These are phyloP conservation scores for Podospora fimiseda DNA, from an alignment of 495 filamentous ascomycete species.

Conservation along the genomic window DNA sequence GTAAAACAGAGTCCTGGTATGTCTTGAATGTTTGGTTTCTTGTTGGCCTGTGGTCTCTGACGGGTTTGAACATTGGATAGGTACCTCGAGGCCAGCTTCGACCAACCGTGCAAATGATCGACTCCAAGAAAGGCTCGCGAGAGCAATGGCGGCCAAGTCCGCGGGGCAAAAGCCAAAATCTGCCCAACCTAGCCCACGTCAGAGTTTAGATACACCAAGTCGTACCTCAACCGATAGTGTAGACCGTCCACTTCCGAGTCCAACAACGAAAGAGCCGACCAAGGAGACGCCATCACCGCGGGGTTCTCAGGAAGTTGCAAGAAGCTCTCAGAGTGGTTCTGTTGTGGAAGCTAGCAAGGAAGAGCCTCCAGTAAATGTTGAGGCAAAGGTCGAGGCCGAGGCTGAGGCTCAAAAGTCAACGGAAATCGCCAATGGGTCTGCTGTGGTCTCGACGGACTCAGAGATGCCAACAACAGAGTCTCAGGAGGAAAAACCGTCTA, in stretches of 20 bases:
- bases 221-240: constrained; percentile 25
- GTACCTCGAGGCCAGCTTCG: constrained; percentile 46
- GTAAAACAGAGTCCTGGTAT: constrained; percentile 26
- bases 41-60: constrained; percentile 8
- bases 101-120: constrained; percentile 60
- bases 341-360: background rate
- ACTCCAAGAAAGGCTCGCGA: constrained; percentile 79
- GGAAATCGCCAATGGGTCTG: background rate
- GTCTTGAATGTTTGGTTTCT: constrained; percentile 1
- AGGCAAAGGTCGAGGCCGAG: constrained; percentile 1
- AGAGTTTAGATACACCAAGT: constrained; percentile 26
- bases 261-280: constrained; percentile 10
- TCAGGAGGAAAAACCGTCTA: background rate
- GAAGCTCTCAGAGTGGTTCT: constrained; percentile 11
- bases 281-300: constrained; percentile 13
- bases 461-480: background rate
- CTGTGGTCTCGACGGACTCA: constrained; percentile 5
- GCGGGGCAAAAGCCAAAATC: constrained; percentile 19
- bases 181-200: constrained; percentile 24
- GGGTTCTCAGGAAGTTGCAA: constrained; percentile 17
- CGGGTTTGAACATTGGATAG: constrained; percentile 17
- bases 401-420: background rate
- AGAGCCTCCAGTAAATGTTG: background rate
- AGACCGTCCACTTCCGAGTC: constrained; percentile 12
- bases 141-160: constrained; percentile 45